Evolutionary conservation across 2,329 filamentous ascomycete genomes (phyloP).

Genomic region (Cladophialophora exuberans): DNA sequence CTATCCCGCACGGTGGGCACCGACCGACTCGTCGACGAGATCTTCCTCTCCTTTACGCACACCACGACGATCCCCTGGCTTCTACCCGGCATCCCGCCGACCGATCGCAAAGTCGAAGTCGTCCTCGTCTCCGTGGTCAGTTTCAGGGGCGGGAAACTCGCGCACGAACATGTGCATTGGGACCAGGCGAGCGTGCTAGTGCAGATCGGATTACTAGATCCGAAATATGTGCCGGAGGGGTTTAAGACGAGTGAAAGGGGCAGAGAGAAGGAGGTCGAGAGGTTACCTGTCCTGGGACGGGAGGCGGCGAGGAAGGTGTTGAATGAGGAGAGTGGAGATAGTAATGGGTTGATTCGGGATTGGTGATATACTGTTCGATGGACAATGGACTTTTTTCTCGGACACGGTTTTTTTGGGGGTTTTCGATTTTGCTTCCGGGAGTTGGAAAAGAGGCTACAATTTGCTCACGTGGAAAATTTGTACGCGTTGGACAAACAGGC

Average conservation of each 20-base stretch:
- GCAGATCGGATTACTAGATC: slow-evolving; percentile 61
- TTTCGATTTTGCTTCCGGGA: no score
- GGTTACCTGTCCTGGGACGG: slow-evolving; percentile 45
- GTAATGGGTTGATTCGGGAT: slow-evolving; percentile 36
- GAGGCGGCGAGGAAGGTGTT: slow-evolving; percentile 46
- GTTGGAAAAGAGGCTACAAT: no score
- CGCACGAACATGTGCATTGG: slow-evolving; percentile 64
- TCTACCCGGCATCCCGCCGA: slow-evolving; percentile 60
- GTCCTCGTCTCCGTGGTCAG: slow-evolving; percentile 61
- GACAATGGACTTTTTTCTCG: no score
- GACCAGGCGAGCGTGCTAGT: slow-evolving; percentile 65
- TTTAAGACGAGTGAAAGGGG: slow-evolving; percentile 41
- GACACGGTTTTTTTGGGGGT: no score
- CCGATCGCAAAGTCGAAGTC: slow-evolving; percentile 60
- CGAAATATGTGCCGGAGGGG: slow-evolving; percentile 56
- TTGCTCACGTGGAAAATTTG: no score
- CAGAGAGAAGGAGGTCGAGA: slow-evolving; percentile 38
- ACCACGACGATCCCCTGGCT: slow-evolving; percentile 62
- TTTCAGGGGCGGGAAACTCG: slow-evolving; percentile 57
- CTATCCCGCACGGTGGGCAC: slow-evolving; percentile 61
- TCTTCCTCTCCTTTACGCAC: slow-evolving; percentile 61
- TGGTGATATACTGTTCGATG: slow-evolving; percentile 33
- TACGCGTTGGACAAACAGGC: no score
- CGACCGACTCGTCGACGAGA: slow-evolving; percentile 65
- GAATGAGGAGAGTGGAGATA: slow-evolving; percentile 43